A percentile compares a stretch with the other conserved stretches of the same genome.
Evolutionary conservation across 2,329 filamentous ascomycete genomes (phyloP).

Genomic region (Penicillium vulpinum): DNA sequence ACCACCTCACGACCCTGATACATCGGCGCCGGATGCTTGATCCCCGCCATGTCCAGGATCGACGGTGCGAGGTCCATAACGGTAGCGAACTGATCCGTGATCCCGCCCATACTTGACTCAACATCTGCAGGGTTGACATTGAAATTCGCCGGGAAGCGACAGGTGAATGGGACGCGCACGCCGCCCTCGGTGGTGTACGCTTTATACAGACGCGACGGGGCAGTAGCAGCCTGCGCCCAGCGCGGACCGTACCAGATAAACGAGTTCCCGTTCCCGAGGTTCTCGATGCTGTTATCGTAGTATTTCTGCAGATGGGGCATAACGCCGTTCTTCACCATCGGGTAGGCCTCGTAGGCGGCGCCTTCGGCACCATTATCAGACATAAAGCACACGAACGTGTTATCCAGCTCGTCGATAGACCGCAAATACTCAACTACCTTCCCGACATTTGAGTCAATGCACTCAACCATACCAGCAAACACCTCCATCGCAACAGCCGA

Average conservation of each 20-base stretch:
- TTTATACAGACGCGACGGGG: constrained; percentile 52
- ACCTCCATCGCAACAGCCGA: constrained; percentile 59
- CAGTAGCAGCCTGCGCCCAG: constrained; percentile 58
- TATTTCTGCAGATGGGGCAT: constrained; percentile 58
- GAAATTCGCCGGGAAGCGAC: constrained; percentile 41
- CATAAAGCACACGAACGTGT: constrained; percentile 65
- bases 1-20: constrained; percentile 55
- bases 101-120: constrained; percentile 33
- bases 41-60: constrained; percentile 43
- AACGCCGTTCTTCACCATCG: constrained; percentile 56
- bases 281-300: constrained; percentile 60
- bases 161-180: constrained; percentile 55
- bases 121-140: constrained; percentile 18
- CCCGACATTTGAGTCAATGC: constrained; percentile 61
- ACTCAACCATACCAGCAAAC: constrained; percentile 65
- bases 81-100: constrained; percentile 55
- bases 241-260: constrained; percentile 63
- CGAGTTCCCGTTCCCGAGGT: constrained; percentile 57
- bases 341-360: constrained; percentile 59
- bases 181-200: constrained; percentile 53
- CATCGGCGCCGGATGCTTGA: constrained; percentile 54
- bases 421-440: constrained; percentile 59
- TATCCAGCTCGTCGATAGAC: constrained; percentile 59
- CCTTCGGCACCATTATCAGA: constrained; percentile 65
- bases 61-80: constrained; percentile 56